These are phyloP conservation scores for Hericium rajendrae DNA, from an alignment of 768 basidiomycete species.

Conservation along the genomic window DNA sequence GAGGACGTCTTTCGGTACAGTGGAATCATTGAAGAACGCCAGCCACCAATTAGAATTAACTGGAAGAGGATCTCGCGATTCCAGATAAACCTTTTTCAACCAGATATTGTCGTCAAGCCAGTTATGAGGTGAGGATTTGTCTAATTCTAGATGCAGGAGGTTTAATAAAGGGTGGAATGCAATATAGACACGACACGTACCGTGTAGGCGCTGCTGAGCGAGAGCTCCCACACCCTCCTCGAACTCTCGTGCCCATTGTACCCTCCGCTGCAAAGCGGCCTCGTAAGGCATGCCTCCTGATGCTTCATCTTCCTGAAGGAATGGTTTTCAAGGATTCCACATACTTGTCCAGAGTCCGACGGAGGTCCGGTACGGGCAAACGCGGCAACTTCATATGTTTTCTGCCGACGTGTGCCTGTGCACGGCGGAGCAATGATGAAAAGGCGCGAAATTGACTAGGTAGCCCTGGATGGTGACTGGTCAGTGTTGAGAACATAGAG, in stretches of 20 bases:
- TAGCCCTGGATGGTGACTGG: too few relatives aligned
- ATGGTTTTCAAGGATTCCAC: slow-evolving; percentile 67
- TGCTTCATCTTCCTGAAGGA: slow-evolving; percentile 66
- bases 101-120: slow-evolving; percentile 96
- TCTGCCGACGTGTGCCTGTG: background rate
- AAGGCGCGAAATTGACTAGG: too few relatives aligned
- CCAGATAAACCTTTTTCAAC: slow-evolving; percentile 79
- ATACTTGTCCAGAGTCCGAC: slow-evolving; percentile 68
- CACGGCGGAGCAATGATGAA: too few relatives aligned
- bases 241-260: slow-evolving; percentile 60
- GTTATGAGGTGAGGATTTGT: slow-evolving; percentile 74
- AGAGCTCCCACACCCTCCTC: slow-evolving; percentile 54
- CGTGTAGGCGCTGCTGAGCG: slow-evolving; percentile 56
- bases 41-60: slow-evolving; percentile 98
- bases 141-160: slow-evolving; percentile 43
- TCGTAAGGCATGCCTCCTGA: slow-evolving; percentile 43
- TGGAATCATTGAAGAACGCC: slow-evolving; percentile 65
- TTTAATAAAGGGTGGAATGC: slow-evolving; percentile 2
- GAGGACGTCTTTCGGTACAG: slow-evolving; percentile 36
- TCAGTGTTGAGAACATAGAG: too few relatives aligned
- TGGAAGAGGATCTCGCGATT: slow-evolving; percentile 76
- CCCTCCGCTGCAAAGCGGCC: slow-evolving; percentile 42
- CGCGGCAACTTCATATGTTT: slow-evolving; percentile 32
- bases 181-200: slow-evolving; percentile 7
- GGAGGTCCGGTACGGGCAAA: slow-evolving; percentile 75